Evolutionary conservation across 306 rosid genomes (phyloP).

Genomic region (Luffa aegyptiaca): DNA sequence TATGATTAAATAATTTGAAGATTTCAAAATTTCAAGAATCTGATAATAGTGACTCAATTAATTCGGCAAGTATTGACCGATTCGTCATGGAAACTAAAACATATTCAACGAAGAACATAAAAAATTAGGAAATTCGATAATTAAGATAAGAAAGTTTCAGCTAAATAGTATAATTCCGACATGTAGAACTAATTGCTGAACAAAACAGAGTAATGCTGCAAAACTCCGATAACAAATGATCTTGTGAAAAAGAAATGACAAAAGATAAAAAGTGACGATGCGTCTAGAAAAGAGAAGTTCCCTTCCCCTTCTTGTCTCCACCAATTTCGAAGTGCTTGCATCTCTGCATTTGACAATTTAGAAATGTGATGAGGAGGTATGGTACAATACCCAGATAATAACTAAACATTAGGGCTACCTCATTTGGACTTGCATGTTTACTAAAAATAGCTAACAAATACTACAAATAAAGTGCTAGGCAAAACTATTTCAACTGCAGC

Average conservation of each 20-base stretch:
- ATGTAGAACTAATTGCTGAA: neutral
- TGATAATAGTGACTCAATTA: neutral
- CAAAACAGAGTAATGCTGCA: neutral
- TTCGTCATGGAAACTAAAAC: neutral
- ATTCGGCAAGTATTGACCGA: neutral
- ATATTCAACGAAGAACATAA: neutral
- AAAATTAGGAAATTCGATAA: neutral
- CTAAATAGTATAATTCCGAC: neutral
- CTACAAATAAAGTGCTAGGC: neutral
- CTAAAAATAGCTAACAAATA: neutral
- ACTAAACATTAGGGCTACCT: neutral
- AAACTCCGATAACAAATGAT: neutral
- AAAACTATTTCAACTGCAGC: neutral
- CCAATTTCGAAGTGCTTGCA: conserved; percentile 40
- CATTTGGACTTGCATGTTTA: neutral
- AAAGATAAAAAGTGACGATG: neutral
- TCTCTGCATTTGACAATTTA: conserved; percentile 21
- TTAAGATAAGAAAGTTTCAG: neutral
- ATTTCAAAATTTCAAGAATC: neutral
- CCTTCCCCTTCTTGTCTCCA: conserved; percentile 41
- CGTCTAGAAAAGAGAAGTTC: conserved; percentile 31
- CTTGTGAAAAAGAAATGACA: neutral
- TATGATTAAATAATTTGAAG: too few relatives aligned
- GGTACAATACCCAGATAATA: neutral
- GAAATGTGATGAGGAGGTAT: neutral